phyloP scores from a whole-genome alignment of 768 basidiomycete species.

The Ephemerocybe angulata region DNA sequence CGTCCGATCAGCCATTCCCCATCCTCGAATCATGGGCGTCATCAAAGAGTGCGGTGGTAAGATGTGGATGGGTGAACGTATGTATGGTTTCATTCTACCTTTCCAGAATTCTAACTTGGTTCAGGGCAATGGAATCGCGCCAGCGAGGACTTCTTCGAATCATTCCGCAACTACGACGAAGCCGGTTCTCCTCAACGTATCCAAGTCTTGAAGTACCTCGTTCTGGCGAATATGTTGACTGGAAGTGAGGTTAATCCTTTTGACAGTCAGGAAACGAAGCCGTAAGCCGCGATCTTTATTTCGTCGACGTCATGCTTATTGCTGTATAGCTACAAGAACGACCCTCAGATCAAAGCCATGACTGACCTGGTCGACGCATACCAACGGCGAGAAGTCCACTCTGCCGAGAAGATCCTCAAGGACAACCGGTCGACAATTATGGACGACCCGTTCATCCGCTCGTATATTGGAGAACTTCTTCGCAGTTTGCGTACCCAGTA shows the following conservation, averaged over 20 bases:
- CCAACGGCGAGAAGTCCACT: constrained; percentile 92
- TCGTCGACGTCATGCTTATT: background rate
- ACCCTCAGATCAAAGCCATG: constrained; percentile 97
- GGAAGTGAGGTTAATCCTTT: constrained; percentile 99
- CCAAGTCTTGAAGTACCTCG: constrained; percentile 97
- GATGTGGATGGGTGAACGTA: constrained; percentile 99
- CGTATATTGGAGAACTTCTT: constrained; percentile 95
- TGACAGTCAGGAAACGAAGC: constrained; percentile 99
- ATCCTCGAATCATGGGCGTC: constrained; percentile 97
- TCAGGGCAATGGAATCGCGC: constrained; percentile 94
- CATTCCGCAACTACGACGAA: constrained; percentile 98
- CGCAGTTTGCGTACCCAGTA: constrained; percentile 94
- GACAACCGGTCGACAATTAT: constrained; percentile 95
- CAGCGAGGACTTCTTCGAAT: constrained; percentile 97
- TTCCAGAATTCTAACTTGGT: background rate
- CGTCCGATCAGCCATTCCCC: constrained; percentile 94
- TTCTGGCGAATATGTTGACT: constrained; percentile 96
- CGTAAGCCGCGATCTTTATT: constrained; percentile 45
- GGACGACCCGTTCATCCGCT: constrained; percentile 90
- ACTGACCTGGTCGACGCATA: constrained; percentile 96
- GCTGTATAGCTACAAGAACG: constrained; percentile 79
- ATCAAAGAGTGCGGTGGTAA: constrained; percentile 99
- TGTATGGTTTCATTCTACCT: background rate
- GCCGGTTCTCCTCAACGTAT: constrained; percentile 95
- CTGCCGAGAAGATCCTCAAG: constrained; percentile 93